Evolutionary conservation across 495 filamentous ascomycete species (phyloP), one percentile per base, ranked within the genome.

Genomic region (Podospora didyma): DNA sequence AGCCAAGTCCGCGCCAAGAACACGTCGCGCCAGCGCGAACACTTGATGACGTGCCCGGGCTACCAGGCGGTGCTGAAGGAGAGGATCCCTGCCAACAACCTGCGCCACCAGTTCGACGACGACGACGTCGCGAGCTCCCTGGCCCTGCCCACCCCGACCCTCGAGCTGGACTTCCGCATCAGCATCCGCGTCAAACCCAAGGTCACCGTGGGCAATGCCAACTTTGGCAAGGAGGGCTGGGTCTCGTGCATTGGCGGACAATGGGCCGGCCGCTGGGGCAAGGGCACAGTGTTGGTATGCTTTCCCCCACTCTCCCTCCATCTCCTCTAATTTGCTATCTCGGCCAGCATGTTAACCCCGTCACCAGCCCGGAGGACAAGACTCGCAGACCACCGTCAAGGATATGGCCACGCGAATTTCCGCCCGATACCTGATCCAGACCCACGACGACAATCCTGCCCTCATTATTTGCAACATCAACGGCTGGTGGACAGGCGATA

Each of bases 181-280:
- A 67, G 65, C 54, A 66, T 67, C 37, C 46, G 53, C 5, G 64
- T 69, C 56, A 69, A 69, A 47, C 67, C 67, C 10, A 68, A 60
- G 41, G 39, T 69, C 21, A 61, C 31, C n/a, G 51, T 68, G 0
- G 67, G 67, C 44, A 4, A 42, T 1, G 54, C 53, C 35, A 47
- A 42, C 41, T 51, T 60, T 20, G 65, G 64, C 3, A 51, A 46
- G 7, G 48, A 59, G 49, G 61, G 56, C 49, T 69, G 67, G 67
- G 57, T 69, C 10, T 60, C 62, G 12, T 68, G 62, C 48, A 51
- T 60, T 2, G 67, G 67, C 16, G 67, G 67, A 2, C 60, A 61
- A 41, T 69, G 65, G 65, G 65, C 65, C 16, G 67, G 64, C 22
- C 54, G 58, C 6, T 69, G 58, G 56, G 67, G 67, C 26, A 69